These are phyloP conservation scores for Sordariomycetes sp. DNA, from an alignment of 2,329 filamentous ascomycete genomes.

Conservation along the genomic window DNA sequence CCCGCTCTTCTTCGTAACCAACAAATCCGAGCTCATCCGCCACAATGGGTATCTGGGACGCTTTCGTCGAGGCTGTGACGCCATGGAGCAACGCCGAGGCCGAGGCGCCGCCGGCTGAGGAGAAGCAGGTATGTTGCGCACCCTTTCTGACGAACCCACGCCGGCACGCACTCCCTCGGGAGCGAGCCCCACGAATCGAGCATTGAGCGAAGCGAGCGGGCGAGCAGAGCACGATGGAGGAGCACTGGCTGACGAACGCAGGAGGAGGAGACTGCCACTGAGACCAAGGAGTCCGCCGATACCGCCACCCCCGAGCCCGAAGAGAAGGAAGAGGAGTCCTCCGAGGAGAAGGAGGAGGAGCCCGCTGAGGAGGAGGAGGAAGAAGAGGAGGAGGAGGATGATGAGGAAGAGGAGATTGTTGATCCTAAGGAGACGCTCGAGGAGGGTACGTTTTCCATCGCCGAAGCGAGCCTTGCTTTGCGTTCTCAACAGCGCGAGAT, in stretches of 20 bases:
- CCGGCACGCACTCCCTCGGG: no score
- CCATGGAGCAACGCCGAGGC: constrained; percentile 58
- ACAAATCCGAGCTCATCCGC: constrained; percentile 24
- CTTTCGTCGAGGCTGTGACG: constrained; percentile 53
- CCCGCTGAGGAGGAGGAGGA: constrained; percentile 29
- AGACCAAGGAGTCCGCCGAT: constrained; percentile 39
- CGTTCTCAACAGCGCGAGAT: not conserved
- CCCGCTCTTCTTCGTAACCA: constrained; percentile 18
- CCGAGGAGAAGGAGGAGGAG: constrained; percentile 15
- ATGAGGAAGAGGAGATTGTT: constrained; percentile 70
- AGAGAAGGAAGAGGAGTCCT: constrained; percentile 13
- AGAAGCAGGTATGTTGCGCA: constrained; percentile 40
- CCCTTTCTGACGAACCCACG: not conserved
- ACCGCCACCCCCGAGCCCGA: constrained; percentile 15
- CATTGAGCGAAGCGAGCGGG: not conserved
- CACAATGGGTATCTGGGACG: constrained; percentile 60
- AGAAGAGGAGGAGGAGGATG: constrained; percentile 35
- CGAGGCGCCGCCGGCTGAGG: constrained; percentile 55
- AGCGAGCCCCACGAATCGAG: no score
- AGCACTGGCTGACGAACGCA: no score
- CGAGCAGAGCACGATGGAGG: constrained; percentile 12
- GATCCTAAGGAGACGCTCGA: constrained; percentile 84
- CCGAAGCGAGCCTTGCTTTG: constrained; percentile 1
- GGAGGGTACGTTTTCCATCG: constrained; percentile 61
- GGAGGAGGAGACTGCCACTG: constrained; percentile 33